Evolutionary conservation across 2,329 filamentous ascomycete genomes (phyloP).

Genomic region (Calonectria henricotiae): DNA sequence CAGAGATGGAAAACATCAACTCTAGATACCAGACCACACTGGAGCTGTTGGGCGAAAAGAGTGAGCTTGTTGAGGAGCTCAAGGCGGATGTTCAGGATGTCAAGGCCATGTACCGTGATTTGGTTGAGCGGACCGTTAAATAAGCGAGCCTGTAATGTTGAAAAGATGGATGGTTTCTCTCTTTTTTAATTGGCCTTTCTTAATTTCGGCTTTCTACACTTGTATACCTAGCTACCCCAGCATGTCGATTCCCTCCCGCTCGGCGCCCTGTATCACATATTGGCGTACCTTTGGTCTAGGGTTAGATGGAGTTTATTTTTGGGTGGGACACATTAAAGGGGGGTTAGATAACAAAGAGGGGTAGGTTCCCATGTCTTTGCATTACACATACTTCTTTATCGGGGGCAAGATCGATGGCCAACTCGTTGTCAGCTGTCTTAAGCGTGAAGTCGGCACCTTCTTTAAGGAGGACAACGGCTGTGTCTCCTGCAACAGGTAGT

Average conservation of each 20-base stretch:
- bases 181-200: conserved; percentile 31
- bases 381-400: conserved; percentile 80
- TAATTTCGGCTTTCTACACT: conserved; percentile 39
- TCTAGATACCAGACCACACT: conserved; percentile 90
- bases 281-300: conserved; percentile 73
- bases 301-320: conserved; percentile 47
- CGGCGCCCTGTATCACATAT: conserved; percentile 84
- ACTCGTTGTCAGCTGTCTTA: conserved; percentile 78
- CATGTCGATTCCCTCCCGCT: conserved; percentile 85
- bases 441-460: conserved; percentile 88
- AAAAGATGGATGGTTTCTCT: conserved; percentile 32
- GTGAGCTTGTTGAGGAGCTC: conserved; percentile 93
- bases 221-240: conserved; percentile 52
- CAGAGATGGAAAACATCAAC: conserved; percentile 78
- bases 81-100: conserved; percentile 91
- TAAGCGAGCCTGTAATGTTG: conserved; percentile 56
- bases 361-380: conserved; percentile 23
- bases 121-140: conserved; percentile 88
- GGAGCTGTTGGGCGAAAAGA: conserved; percentile 97
- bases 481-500: conserved; percentile 72
- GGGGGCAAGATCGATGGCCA: conserved; percentile 87
- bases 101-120: conserved; percentile 95
- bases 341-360: conserved; percentile 17
- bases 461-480: conserved; percentile 86
- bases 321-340: conserved; percentile 28